Base-by-base conservation (phyloP, 495 filamentous ascomycete genomes). In the Penicillium psychrofluorescens region DNA sequence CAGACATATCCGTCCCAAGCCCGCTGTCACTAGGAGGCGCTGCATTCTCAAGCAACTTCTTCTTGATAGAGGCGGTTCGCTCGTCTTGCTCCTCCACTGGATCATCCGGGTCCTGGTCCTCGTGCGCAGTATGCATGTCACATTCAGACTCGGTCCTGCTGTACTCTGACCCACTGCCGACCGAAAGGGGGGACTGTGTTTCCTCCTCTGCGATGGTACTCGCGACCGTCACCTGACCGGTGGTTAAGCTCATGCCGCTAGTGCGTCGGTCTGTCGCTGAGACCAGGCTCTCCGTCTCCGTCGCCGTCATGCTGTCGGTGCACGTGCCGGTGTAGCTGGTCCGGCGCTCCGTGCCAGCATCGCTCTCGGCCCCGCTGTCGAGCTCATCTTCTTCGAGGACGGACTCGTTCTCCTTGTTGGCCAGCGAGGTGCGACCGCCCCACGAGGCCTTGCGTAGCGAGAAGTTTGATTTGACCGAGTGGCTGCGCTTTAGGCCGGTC, bases 381-480 rank as follows among this genome's bases (percentile, higher is more conserved):
- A 63, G 55, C 33, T 76, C 70, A 14, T 76, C 72, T 43, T 78
- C 75, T 45, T 78, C 77, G 2, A 68, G 64, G 42, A 82, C 72
- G 4, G 57, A 59, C 42, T 80, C 78, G 47, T 83, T 84, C 55
- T 83, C 80, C 50, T 83, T 83, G 58, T 84, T 74, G 7, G 68
- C 63, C 22, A 66, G 38, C 45, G 65, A 56, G 37, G 58, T 67
- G 29, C 72, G 74, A 11, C 72, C 76, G 16, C 71, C 76, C 90
- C 89, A 94, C 37, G 84, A 86, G 11, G 74, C 63, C 66, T 95
- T 95, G 42, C 88, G 76, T 14, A 74, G 54, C 0, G 74, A 67
- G 4, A 72, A 74, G 41, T 79, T 71, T 14, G 79, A 86, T 52
- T 81, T 84, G 49, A 86, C 78, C 14, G 82, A 85, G 46, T 88